Percentiles rank a stretch among this genome's conserved stretches.
Conservation (phyloP, 2,329 filamentous ascomycete genomes). For the Sphaceloma murrayae region DNA sequence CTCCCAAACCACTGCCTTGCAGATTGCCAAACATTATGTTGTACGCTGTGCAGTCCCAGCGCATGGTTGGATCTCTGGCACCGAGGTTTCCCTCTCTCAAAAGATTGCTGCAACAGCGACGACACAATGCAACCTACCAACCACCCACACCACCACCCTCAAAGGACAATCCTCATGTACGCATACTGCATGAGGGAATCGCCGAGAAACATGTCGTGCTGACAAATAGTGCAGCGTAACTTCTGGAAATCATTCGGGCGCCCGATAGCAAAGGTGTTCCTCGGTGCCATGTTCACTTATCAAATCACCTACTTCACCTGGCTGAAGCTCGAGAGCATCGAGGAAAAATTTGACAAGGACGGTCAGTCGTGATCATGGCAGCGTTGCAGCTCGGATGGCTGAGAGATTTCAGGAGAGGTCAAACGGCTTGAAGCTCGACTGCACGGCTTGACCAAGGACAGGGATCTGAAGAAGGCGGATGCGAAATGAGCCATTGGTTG, state of each 20-base stretch:
- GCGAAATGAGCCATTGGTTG: slow-evolving; percentile 2
- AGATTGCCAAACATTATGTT: background rate
- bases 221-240: slow-evolving; percentile 37
- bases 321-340: slow-evolving; percentile 63
- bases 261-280: slow-evolving; percentile 62
- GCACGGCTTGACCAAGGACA: slow-evolving; percentile 14
- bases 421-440: slow-evolving; percentile 8
- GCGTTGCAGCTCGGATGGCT: no score
- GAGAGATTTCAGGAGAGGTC: slow-evolving; percentile 1
- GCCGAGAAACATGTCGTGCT: no score
- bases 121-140: slow-evolving; percentile 14
- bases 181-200: no score
- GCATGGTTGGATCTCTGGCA: background rate
- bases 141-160: slow-evolving; percentile 13
- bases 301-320: slow-evolving; percentile 67
- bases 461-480: background rate
- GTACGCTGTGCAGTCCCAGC: background rate
- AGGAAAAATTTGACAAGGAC: slow-evolving; percentile 51
- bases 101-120: background rate
- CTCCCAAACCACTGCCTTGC: background rate
- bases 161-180: slow-evolving; percentile 9
- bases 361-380: slow-evolving; percentile 38
- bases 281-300: slow-evolving; percentile 68
- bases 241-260: slow-evolving; percentile 70
- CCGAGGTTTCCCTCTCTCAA: background rate